Evolutionary conservation across 768 basidiomycete species (phyloP).

Genomic region (Pilatotrama ljubarskyi): DNA sequence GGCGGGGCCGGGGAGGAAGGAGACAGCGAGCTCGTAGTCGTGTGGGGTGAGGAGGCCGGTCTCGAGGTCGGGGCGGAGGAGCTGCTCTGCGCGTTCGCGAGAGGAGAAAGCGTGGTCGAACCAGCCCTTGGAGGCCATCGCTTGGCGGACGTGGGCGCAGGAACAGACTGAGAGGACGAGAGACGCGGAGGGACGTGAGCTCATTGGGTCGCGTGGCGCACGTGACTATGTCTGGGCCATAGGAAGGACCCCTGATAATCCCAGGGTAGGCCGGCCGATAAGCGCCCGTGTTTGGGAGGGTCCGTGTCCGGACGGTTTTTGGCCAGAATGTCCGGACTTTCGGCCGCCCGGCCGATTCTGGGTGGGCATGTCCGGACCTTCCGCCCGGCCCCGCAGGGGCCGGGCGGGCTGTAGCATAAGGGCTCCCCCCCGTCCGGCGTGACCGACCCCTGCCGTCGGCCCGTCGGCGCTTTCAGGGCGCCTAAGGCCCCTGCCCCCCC

Average conservation of each 20-base stretch:
- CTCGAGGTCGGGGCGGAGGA: conserved; percentile 54
- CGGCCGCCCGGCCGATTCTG: too few species aligned
- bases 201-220: conserved; percentile 3
- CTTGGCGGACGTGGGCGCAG: neutral
- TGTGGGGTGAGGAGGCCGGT: conserved; percentile 48
- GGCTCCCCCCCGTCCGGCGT: too few species aligned
- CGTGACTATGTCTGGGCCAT: conserved; percentile 8
- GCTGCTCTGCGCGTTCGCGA: conserved; percentile 41
- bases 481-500: too few species aligned
- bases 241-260: conserved; percentile 9
- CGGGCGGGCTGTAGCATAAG: too few species aligned
- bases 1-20: conserved; percentile 53
- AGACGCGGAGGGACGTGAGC: conserved; percentile 3
- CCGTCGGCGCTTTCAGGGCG: too few species aligned
- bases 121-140: conserved; percentile 35
- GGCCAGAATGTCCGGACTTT: too few species aligned
- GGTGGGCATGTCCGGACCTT: too few species aligned
- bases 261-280: too few species aligned
- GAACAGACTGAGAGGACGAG: neutral
- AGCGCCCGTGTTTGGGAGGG: too few species aligned
- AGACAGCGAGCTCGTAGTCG: conserved; percentile 57
- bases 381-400: too few species aligned
- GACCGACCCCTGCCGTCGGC: too few species aligned
- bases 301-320: too few species aligned
- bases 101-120: conserved; percentile 47